Evolutionary conservation across 106 monocot genomes (phyloP), one percentile per base, ranked within the genome.

Genomic region (Acorus gramineus): DNA sequence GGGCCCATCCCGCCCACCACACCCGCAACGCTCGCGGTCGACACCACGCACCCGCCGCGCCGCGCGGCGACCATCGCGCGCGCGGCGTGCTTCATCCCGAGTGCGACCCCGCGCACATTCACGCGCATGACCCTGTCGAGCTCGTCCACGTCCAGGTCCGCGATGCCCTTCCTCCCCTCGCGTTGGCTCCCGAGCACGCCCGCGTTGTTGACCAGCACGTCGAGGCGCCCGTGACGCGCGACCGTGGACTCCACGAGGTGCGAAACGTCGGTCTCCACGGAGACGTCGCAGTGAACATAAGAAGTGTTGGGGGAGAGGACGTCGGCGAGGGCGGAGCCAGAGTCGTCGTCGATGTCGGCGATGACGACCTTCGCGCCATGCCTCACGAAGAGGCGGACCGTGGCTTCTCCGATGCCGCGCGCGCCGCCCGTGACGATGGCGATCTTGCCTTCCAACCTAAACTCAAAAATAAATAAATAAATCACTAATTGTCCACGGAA

Each of bases 181-280:
- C 28, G 28, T 28, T 28, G 28, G 28, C 28, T 28, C 28, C 57
- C 60, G 10, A 73, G 6, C 42, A 77, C 59, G 0, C 81, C 81
- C 62, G 81, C 81, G 69, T 81, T 81, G 77, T 69, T 81, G 59
- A 64, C 64, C 71, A 81, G 57, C 5, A 81, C 43, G 59, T 81
- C 81, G 7, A 77, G 64, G 14, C 76, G 67, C 8, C 76, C 76
- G 59, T 81, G 53, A 42, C 14, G 48, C 2, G 11, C 43, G 10
- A 73, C 59, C 3, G 63, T 53, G 60, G 47, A 9, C 3, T 11
- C 48, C 64, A 81, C 81, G 58, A 53, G 2, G 9, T 9, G 55
- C 55, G 76, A 72, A 47, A 81, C 76, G 51, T 81, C 73, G 11
- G 46, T 64, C 65, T 81, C 81, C 45, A 77, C 77, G 3, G 62